Percentiles rank a stretch among this genome's conserved stretches.
These are phyloP conservation scores for Trichoderma sp. DNA, from an alignment of 2,329 filamentous ascomycete species.

Conservation along the genomic window DNA sequence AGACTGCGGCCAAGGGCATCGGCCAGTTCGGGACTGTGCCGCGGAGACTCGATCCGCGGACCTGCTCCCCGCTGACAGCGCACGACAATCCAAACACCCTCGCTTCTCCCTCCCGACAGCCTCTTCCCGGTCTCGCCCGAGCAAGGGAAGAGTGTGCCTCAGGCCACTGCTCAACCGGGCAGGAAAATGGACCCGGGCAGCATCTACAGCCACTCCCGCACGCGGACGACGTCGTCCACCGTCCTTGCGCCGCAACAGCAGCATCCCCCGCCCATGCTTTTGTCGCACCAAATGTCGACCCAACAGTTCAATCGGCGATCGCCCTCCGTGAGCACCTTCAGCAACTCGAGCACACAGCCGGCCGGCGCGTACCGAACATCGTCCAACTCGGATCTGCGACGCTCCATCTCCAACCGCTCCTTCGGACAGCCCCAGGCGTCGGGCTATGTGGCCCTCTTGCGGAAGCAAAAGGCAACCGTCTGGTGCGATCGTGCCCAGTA, in stretches of 20 bases:
- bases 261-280: conserved; percentile 35
- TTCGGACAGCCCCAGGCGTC: conserved; percentile 63
- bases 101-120: conserved; percentile 1
- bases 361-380: conserved; percentile 61
- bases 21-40: conserved; percentile 1
- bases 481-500: conserved; percentile 96
- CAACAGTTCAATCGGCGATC: conserved; percentile 52
- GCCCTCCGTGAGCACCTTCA: conserved; percentile 68
- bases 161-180: not conserved
- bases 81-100: not conserved
- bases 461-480: conserved; percentile 95
- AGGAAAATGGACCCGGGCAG: conserved; percentile 39
- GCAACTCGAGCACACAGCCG: conserved; percentile 68
- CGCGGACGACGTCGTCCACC: conserved; percentile 60
- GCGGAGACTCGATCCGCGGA: conserved; percentile 9
- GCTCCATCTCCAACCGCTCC: conserved; percentile 81
- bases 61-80: conserved; percentile 5
- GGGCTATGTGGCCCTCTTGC: conserved; percentile 94
- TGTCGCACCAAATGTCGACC: conserved; percentile 21
- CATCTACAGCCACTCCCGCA: conserved; percentile 57
- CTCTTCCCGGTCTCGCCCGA: not conserved
- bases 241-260: conserved; percentile 48
- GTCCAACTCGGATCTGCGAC: conserved; percentile 62
- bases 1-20: not conserved
- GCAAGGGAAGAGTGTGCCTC: not conserved